Base-by-base conservation (phyloP, 139 green algal genomes). In the Edaphochlamys debaryana region DNA sequence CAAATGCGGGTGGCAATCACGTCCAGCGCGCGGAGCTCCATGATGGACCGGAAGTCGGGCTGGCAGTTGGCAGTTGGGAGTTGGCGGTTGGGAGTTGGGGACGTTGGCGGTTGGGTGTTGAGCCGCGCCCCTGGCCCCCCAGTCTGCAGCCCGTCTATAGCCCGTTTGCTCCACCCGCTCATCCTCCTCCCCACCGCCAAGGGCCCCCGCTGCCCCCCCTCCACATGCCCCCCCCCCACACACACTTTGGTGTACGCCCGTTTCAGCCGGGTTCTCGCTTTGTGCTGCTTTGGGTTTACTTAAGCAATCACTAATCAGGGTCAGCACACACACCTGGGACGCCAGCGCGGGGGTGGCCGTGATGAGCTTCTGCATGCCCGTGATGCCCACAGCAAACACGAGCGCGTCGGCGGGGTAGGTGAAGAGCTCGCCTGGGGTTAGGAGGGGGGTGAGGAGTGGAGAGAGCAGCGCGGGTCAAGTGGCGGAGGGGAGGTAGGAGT, bases 281-380 rank as follows among this genome's bases (percentile, higher is more conserved):
- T n/a, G n/a, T n/a, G n/a, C n/a, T n/a, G n/a, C n/a, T n/a, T n/a
- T n/a, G n/a, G n/a, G n/a, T n/a, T n/a, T n/a, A n/a, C n/a, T n/a
- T n/a, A n/a, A n/a, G n/a, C n/a, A n/a, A n/a, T n/a, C n/a, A n/a
- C n/a, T n/a, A n/a, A n/a, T n/a, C n/a, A n/a, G n/a, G n/a, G n/a
- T n/a, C n/a, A n/a, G 58, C 58, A 2, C 58, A 25, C 62, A 11
- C 29, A 81, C 79, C 60, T 79, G 42, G 15, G 62, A 54, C 0
- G 80, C 91, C 58, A 98, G 89, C 19, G 72, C 74, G 0, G 89
- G 87, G 48, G 69, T 93, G 30, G 75, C 84, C 2, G 79, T 34
- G 50, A 98, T 89, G 69, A 98, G 90, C 88, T 95, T 95, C 90
- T 98, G 92, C 94, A 98, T 96, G 80, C 92, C 70, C 22, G 9